phyloP scores from a whole-genome alignment of 2,329 filamentous ascomycete genomes.

The Diaporthe capsici region DNA sequence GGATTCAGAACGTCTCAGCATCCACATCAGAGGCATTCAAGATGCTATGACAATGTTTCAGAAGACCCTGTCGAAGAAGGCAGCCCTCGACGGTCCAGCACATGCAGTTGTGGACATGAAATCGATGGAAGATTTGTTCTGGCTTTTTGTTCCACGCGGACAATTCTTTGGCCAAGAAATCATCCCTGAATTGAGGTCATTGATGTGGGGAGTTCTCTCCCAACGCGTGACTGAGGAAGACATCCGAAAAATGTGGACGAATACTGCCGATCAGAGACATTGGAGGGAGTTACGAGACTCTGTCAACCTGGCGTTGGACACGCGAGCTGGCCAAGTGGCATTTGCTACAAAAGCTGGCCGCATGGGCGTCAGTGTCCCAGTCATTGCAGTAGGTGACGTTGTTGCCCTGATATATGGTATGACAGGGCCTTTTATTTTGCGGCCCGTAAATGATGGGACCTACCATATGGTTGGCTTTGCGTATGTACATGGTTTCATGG shows the following conservation, averaged over 20 bases:
- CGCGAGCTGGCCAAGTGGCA: background rate
- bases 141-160: background rate
- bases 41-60: too few species aligned
- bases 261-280: background rate
- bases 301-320: background rate
- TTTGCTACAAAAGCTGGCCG: background rate
- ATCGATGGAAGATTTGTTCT: background rate
- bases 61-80: too few species aligned
- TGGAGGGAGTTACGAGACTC: background rate
- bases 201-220: background rate
- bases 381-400: background rate
- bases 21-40: too few species aligned
- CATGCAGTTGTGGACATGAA: background rate
- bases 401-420: background rate
- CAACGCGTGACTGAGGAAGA: background rate
- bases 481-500: too few species aligned
- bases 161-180: background rate
- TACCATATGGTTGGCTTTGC: too few species aligned
- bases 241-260: background rate
- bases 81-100: too few species aligned
- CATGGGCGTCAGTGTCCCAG: background rate
- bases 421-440: background rate
- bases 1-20: too few species aligned
- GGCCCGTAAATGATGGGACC: background rate
- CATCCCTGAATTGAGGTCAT: background rate